A percentile compares a stretch with the other conserved stretches of the same genome.
phyloP scores from a whole-genome alignment of 306 rosid species.

The Hylodesmum podocarpum region DNA sequence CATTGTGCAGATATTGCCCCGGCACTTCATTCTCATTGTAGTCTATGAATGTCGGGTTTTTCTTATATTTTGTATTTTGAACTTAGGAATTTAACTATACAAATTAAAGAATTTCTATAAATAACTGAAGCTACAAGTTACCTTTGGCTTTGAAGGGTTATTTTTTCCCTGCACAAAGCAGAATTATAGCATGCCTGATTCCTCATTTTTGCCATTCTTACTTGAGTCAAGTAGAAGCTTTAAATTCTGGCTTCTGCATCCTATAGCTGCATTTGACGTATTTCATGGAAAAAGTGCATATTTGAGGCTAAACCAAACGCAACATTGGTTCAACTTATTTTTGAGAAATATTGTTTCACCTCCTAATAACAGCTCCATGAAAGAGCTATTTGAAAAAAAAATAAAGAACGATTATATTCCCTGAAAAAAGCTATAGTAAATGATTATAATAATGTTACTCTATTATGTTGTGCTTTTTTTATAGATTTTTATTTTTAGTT shows the following conservation, averaged over 20 bases:
- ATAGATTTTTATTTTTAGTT: slow-evolving; percentile 15
- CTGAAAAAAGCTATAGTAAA: neutral
- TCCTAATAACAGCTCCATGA: neutral
- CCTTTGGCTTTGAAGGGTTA: neutral
- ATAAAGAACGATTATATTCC: neutral
- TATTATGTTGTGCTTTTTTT: slow-evolving; percentile 5
- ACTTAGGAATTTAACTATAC: neutral
- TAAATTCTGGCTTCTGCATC: too few species aligned
- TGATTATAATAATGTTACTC: neutral
- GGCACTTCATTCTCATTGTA: neutral
- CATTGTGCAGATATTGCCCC: neutral
- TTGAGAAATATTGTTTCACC: neutral
- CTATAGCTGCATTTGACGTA: too few species aligned
- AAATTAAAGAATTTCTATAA: neutral
- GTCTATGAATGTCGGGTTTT: neutral
- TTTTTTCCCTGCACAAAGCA: neutral
- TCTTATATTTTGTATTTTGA: neutral
- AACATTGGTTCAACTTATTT: neutral
- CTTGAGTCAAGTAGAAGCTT: too few species aligned
- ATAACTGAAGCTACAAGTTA: neutral
- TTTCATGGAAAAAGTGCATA: too few species aligned
- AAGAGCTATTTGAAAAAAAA: neutral
- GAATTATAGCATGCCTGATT: too few species aligned
- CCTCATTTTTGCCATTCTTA: too few species aligned
- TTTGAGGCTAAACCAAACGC: too few species aligned